A percentile compares a stretch with the other conserved stretches of the same genome.
These are phyloP conservation scores for Gossypium aridum DNA, from an alignment of 441 rosid genomes.

Conservation along the genomic window DNA sequence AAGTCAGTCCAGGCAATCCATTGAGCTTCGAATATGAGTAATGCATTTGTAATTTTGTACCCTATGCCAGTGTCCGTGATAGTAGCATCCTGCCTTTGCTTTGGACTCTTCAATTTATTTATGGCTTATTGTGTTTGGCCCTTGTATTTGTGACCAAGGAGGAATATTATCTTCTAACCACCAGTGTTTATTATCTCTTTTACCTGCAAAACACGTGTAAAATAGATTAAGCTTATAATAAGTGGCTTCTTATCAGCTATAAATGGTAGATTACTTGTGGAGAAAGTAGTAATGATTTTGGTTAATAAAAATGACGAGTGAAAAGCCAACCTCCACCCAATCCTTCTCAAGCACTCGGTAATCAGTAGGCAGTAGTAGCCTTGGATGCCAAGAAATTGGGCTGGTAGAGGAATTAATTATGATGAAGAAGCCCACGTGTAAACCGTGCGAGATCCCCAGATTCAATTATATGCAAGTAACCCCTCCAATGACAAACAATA, in stretches of 20 bases:
- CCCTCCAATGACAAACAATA: not conserved
- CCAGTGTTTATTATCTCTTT: not conserved
- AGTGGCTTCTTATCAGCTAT: not conserved
- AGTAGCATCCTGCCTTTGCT: not conserved
- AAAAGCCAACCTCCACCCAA: not conserved
- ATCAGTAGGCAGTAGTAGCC: not conserved
- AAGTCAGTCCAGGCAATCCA: not conserved
- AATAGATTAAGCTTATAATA: not conserved
- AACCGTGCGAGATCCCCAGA: not conserved
- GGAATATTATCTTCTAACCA: not conserved
- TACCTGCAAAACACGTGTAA: not conserved
- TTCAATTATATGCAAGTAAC: not conserved
- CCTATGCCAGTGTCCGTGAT: not conserved
- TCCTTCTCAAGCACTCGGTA: not conserved
- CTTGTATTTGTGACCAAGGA: not conserved
- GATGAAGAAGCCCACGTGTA: conserved; percentile 7
- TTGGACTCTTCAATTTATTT: not conserved
- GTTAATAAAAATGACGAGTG: not conserved
- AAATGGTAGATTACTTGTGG: not conserved
- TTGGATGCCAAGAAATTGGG: conserved; percentile 1
- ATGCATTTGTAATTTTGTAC: not conserved
- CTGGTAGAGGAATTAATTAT: not conserved
- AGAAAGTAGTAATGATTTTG: not conserved
- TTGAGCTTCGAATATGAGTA: not conserved
- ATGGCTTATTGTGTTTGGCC: not conserved